Percentiles rank a stretch among this genome's conserved stretches.
Evolutionary conservation across 2,329 filamentous ascomycete species (phyloP).

Genomic region (Chaetothyriales sp.): DNA sequence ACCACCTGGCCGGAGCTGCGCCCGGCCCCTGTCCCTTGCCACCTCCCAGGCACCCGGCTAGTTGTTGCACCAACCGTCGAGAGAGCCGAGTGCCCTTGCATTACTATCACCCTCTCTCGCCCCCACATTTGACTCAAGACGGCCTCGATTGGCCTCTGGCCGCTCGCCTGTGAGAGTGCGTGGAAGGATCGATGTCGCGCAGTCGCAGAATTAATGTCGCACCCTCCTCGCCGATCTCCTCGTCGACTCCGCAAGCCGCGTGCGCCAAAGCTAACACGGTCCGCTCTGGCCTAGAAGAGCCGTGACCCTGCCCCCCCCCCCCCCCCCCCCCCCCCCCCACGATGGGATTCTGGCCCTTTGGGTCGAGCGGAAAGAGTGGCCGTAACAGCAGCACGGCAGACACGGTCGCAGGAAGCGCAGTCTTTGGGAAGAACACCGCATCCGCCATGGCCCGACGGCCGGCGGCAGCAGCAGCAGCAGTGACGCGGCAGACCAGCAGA

Average conservation of each 20-base stretch:
- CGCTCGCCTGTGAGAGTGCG: neutral
- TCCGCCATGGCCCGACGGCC: slow-evolving; percentile 7
- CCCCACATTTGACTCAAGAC: neutral
- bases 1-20: neutral
- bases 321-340: slow-evolving; percentile 12
- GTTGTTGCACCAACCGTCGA: neutral
- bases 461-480: neutral
- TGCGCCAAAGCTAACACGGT: neutral
- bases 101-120: neutral
- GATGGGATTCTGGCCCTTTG: slow-evolving; percentile 20
- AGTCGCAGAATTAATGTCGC: neutral
- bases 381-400: slow-evolving; percentile 7
- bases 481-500: neutral
- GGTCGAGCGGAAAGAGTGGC: slow-evolving; percentile 14
- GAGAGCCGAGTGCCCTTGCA: neutral
- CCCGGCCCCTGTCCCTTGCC: neutral
- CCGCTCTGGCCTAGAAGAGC: neutral
- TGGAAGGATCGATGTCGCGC: neutral
- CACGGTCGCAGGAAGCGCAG: slow-evolving; percentile 3
- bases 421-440: slow-evolving; percentile 6
- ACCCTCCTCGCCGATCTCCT: neutral
- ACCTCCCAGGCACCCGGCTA: neutral
- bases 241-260: neutral
- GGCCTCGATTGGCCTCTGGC: neutral
- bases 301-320: slow-evolving; percentile 1